Percentiles rank a stretch among this genome's conserved stretches.
phyloP scores from a whole-genome alignment of 768 basidiomycete species.

The Termitomyces titanicus region DNA sequence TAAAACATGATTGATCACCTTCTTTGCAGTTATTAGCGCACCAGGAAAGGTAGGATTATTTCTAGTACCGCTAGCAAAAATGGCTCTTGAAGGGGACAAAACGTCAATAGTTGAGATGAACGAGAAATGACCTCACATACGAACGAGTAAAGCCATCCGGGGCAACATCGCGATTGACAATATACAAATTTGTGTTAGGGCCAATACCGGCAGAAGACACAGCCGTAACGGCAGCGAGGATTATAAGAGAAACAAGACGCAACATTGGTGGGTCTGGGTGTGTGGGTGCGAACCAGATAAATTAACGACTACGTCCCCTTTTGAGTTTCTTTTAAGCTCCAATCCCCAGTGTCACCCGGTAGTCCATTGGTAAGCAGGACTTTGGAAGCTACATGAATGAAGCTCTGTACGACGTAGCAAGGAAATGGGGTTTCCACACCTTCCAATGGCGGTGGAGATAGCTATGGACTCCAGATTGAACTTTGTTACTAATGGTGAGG shows the following conservation, averaged over 20 bases:
- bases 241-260: not conserved
- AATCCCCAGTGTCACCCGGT: not conserved
- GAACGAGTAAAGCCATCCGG: too few species aligned
- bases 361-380: not conserved
- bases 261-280: not conserved
- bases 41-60: not conserved
- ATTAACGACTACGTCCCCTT: not conserved
- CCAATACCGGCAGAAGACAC: not conserved
- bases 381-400: not conserved
- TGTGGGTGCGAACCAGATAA: not conserved
- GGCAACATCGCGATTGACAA: too few species aligned
- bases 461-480: too few species aligned
- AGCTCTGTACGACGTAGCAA: not conserved
- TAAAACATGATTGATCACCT: not conserved
- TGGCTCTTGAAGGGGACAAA: not conserved
- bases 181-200: too few species aligned
- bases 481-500: not conserved
- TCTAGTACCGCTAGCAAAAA: not conserved
- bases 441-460: too few species aligned
- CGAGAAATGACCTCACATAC: too few species aligned
- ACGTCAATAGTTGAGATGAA: too few species aligned
- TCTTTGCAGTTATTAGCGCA: not conserved
- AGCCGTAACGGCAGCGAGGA: not conserved
- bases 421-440: too few species aligned
- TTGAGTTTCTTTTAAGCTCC: not conserved